Percentiles rank a stretch among this genome's conserved stretches.
Evolutionary conservation across 129 eudicot genomes (phyloP).

Genomic region (Lactuca sativa): DNA sequence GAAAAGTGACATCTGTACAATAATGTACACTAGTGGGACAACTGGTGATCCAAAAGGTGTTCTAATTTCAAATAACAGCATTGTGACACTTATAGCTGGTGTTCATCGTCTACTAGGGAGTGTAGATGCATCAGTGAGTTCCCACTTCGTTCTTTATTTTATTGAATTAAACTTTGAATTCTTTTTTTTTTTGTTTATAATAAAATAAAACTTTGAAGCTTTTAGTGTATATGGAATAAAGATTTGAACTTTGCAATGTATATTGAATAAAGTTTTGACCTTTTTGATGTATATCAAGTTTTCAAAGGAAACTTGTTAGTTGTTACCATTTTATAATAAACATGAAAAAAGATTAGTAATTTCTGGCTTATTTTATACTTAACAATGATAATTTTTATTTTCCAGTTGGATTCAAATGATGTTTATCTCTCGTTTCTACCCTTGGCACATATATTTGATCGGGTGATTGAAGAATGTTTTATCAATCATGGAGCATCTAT

Average conservation of each 20-base stretch:
- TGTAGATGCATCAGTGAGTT: conserved; percentile 67
- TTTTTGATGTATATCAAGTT: not conserved
- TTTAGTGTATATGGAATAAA: too few species aligned
- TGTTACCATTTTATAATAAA: not conserved
- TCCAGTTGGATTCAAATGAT: conserved; percentile 59
- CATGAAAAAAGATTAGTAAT: not conserved
- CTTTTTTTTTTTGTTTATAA: too few species aligned
- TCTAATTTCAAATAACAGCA: conserved; percentile 72
- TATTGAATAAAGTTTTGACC: not conserved
- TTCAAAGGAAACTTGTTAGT: not conserved
- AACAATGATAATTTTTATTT: not conserved
- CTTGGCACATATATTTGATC: conserved; percentile 94
- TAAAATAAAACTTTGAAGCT: too few species aligned
- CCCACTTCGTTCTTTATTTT: not conserved
- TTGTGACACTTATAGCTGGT: conserved; percentile 80
- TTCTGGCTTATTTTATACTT: not conserved
- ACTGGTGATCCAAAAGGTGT: conserved; percentile 99
- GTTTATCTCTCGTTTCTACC: conserved; percentile 96
- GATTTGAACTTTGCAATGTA: too few species aligned
- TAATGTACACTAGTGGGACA: conserved; percentile 99
- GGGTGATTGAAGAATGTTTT: conserved; percentile 82
- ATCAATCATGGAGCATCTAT: conserved; percentile 84
- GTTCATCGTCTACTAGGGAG: conserved; percentile 61
- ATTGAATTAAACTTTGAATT: not conserved
- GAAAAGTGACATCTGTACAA: conserved; percentile 90